Evolutionary conservation across 108 stramenopile genomes (phyloP).

Genomic region (Pseudonitzschia multiseries): DNA sequence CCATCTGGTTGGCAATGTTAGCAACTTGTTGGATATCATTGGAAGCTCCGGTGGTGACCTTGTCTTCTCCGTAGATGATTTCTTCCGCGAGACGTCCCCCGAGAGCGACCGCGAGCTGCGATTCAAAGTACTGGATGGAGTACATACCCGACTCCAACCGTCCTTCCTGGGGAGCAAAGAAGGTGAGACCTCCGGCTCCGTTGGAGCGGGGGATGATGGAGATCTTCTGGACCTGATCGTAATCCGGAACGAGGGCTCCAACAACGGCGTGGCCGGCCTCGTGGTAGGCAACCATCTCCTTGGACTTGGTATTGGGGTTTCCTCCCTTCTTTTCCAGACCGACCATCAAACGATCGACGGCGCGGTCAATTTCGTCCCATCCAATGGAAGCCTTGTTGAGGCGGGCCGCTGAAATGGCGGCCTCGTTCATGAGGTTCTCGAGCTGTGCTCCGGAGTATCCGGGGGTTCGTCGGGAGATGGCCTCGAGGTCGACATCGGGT

Average conservation of each 20-base stretch:
- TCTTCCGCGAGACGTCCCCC: constrained; percentile 98
- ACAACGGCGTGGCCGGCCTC: constrained; percentile 94
- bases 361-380: constrained; percentile 93
- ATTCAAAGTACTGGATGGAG: constrained; percentile 91
- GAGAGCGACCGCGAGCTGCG: constrained; percentile 90
- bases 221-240: constrained; percentile 97
- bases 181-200: constrained; percentile 92
- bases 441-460: constrained; percentile 97
- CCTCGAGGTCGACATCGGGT: constrained; percentile 89
- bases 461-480: constrained; percentile 91
- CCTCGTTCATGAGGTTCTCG: constrained; percentile 97
- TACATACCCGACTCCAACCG: constrained; percentile 92
- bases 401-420: constrained; percentile 91
- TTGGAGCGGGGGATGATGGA: constrained; percentile 93
- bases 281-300: constrained; percentile 92
- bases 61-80: constrained; percentile 92
- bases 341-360: constrained; percentile 96
- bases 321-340: constrained; percentile 94
- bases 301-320: constrained; percentile 64
- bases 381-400: constrained; percentile 77
- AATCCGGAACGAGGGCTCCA: constrained; percentile 86
- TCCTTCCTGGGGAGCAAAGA: constrained; percentile 92
- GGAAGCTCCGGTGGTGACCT: constrained; percentile 96
- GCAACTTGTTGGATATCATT: constrained; percentile 97
- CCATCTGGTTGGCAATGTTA: constrained; percentile 93